Evolutionary conservation across 2,329 filamentous ascomycete species (phyloP).

Genomic region (Chaetomiaceae sp.): DNA sequence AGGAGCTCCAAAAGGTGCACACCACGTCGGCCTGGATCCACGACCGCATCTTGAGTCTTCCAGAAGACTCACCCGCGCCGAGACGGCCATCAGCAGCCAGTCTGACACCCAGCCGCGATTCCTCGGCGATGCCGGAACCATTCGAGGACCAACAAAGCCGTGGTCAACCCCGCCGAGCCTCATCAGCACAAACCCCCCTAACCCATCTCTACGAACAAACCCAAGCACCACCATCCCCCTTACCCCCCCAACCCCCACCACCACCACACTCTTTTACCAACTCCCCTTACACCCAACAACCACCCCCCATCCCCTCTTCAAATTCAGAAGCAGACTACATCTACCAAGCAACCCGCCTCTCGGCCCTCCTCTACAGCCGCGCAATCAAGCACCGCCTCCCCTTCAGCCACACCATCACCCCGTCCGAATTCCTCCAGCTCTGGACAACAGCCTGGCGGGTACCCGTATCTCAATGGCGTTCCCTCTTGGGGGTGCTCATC

Average conservation of each 20-base stretch:
- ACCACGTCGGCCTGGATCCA: slow-evolving; percentile 39
- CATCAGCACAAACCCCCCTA: not conserved
- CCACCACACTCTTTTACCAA: not conserved
- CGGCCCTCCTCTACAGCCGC: slow-evolving; percentile 45
- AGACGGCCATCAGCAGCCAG: not conserved
- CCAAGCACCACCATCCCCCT: not conserved
- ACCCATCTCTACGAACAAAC: not conserved
- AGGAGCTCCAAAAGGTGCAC: slow-evolving; percentile 38
- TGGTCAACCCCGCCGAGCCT: not conserved
- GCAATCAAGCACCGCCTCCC: slow-evolving; percentile 42
- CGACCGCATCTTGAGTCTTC: slow-evolving; percentile 32
- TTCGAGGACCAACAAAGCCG: not conserved
- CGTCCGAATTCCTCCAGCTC: slow-evolving; percentile 38
- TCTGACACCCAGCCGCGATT: not conserved
- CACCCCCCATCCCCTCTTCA: not conserved
- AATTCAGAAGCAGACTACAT: slow-evolving; percentile 27
- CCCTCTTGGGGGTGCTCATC: slow-evolving; percentile 44
- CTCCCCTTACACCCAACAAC: not conserved
- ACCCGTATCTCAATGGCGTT: slow-evolving; percentile 43
- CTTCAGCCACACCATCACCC: slow-evolving; percentile 38
- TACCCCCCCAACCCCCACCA: not conserved
- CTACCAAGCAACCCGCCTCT: slow-evolving; percentile 44
- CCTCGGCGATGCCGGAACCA: not conserved
- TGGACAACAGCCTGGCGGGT: slow-evolving; percentile 47
- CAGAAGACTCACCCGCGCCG: slow-evolving; percentile 1